A percentile compares a stretch with the other conserved stretches of the same genome.
These are phyloP conservation scores for Trichosanthes truncata DNA, from an alignment of 306 rosid species.

Conservation along the genomic window DNA sequence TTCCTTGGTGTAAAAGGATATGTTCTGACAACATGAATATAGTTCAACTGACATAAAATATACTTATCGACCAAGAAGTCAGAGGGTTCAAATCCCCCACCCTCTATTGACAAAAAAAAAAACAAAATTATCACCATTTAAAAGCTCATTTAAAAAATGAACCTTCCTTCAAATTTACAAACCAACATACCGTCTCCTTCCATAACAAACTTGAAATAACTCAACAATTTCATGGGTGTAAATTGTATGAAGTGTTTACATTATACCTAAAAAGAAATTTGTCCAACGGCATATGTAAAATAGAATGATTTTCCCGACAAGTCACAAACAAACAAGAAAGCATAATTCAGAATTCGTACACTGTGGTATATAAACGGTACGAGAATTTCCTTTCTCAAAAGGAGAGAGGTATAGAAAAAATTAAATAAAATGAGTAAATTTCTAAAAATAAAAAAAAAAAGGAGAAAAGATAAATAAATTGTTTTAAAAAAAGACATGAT, in stretches of 20 bases:
- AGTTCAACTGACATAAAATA: too few species aligned
- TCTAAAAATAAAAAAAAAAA: not conserved
- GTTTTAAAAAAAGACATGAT: not conserved
- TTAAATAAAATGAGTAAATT: not conserved
- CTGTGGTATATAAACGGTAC: not conserved
- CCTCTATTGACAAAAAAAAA: too few species aligned
- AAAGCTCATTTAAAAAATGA: not conserved
- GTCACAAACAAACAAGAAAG: not conserved
- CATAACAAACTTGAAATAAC: too few species aligned
- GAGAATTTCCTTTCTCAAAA: not conserved
- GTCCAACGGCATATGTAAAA: not conserved
- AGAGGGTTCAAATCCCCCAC: too few species aligned
- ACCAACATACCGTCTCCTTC: not conserved
- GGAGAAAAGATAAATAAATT: not conserved
- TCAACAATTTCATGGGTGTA: not conserved
- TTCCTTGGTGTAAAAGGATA: too few species aligned
- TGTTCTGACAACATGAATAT: too few species aligned
- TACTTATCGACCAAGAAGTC: too few species aligned
- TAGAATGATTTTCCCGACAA: not conserved
- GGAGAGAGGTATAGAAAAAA: not conserved
- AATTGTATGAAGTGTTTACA: not conserved
- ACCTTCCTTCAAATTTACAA: not conserved
- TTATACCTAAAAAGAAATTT: not conserved
- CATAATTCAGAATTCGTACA: not conserved
- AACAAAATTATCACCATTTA: too few species aligned